phyloP scores from a whole-genome alignment of 2,329 filamentous ascomycete genomes.

The Colletotrichum higginsianum region DNA sequence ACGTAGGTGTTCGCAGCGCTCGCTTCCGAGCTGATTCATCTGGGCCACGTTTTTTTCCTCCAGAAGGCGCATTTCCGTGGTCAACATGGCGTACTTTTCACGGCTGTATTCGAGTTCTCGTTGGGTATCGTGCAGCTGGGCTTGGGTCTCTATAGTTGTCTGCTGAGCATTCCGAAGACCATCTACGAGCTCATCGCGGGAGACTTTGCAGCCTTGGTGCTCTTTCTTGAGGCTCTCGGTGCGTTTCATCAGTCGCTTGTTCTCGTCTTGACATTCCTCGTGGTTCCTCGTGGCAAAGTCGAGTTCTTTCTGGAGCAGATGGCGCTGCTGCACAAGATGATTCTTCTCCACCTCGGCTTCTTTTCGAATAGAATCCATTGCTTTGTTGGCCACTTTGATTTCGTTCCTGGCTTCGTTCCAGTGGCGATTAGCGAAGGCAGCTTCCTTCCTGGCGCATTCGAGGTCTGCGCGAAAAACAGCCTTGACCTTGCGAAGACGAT shows the following conservation, averaged over 20 bases:
- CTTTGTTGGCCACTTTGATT: not conserved
- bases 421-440: not conserved
- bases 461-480: not conserved
- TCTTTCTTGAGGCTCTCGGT: not conserved
- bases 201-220: not conserved
- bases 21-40: not conserved
- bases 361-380: not conserved
- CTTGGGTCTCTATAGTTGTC: not conserved
- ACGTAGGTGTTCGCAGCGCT: slow-evolving; percentile 2
- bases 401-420: not conserved
- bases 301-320: not conserved
- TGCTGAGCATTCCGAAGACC: not conserved
- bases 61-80: not conserved
- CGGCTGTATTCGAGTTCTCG: not conserved
- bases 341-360: not conserved
- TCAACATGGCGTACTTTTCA: not conserved
- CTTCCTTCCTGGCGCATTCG: not conserved
- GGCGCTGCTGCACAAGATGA: too few species aligned
- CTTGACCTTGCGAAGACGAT: not conserved
- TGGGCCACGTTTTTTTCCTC: not conserved
- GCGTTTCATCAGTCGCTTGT: not conserved
- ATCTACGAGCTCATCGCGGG: not conserved
- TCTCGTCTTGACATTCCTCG: not conserved
- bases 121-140: not conserved
- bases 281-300: not conserved